Conservation (phyloP, 441 rosid genomes). For the Iberis amara region DNA sequence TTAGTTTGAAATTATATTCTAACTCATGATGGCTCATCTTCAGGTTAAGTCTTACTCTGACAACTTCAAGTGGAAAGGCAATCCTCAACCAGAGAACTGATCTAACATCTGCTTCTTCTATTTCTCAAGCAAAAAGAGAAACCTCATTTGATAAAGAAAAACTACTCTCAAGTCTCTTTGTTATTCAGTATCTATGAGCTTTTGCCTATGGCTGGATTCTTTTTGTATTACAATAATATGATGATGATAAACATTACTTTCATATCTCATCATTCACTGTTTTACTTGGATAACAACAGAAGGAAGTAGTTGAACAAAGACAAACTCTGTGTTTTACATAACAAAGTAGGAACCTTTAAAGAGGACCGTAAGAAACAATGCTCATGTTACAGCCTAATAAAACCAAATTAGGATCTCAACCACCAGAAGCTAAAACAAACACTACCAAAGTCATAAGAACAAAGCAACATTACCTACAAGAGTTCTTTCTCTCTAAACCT, state of each 20-base stretch:
- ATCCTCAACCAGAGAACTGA: constrained; percentile 44
- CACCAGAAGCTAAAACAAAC: constrained; percentile 17
- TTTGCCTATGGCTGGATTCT: constrained; percentile 13
- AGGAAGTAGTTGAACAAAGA: background rate
- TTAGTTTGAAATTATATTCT: constrained; percentile 3
- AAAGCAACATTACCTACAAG: constrained; percentile 17
- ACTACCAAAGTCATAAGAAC: constrained; percentile 17
- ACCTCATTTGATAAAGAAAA: background rate
- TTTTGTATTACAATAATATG: constrained; percentile 14
- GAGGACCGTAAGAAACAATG: background rate
- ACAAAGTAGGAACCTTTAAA: constrained; percentile 14
- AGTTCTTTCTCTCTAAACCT: constrained; percentile 5
- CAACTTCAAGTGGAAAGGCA: constrained; percentile 92
- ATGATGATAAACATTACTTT: constrained; percentile 15
- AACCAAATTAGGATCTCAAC: constrained; percentile 21
- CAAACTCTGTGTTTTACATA: constrained; percentile 1
- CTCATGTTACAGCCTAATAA: constrained; percentile 18
- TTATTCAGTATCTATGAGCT: constrained; percentile 23
- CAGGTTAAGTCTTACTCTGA: constrained; percentile 83
- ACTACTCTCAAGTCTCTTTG: constrained; percentile 7
- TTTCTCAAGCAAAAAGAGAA: constrained; percentile 7
- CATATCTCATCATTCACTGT: background rate
- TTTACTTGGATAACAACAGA: background rate
- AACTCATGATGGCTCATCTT: constrained; percentile 9
- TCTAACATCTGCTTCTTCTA: constrained; percentile 2